These are phyloP conservation scores for Leccinum arenicola DNA, from an alignment of 768 basidiomycete species.

Conservation along the genomic window DNA sequence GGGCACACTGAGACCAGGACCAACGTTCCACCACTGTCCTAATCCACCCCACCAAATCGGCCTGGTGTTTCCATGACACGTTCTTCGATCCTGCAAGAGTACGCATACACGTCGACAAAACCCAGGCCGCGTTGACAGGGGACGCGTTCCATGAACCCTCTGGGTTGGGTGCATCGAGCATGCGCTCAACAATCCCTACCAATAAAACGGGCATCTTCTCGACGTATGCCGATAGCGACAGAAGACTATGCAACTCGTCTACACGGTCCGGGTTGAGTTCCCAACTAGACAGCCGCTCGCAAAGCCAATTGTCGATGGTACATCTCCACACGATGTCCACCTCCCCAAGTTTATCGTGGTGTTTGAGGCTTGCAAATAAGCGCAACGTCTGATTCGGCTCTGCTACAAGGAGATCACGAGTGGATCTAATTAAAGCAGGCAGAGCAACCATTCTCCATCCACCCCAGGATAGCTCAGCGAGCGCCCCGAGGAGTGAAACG, in stretches of 20 bases:
- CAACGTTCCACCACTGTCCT: slow-evolving; percentile 16
- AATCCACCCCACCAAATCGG: slow-evolving; percentile 52
- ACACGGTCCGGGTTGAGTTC: slow-evolving; percentile 40
- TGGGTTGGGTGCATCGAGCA: slow-evolving; percentile 7
- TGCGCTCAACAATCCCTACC: slow-evolving; percentile 18
- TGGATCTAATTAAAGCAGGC: slow-evolving; percentile 54
- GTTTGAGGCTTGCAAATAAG: slow-evolving; percentile 49
- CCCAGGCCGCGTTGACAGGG: slow-evolving; percentile 48
- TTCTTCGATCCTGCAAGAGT: slow-evolving; percentile 40
- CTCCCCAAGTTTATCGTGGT: slow-evolving; percentile 49
- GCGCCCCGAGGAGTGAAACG: slow-evolving; percentile 52
- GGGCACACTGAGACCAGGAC: slow-evolving; percentile 44
- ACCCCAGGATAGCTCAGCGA: slow-evolving; percentile 67
- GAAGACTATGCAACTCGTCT: slow-evolving; percentile 17
- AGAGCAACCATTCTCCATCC: slow-evolving; percentile 74
- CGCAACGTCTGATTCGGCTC: slow-evolving; percentile 44
- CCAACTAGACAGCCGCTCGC: slow-evolving; percentile 42
- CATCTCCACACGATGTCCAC: slow-evolving; percentile 60
- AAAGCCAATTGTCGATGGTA: slow-evolving; percentile 49
- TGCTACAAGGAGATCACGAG: slow-evolving; percentile 42
- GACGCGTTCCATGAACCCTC: slow-evolving; percentile 34
- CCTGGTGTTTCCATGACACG: slow-evolving; percentile 44
- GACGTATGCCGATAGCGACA: slow-evolving; percentile 31
- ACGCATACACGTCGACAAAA: slow-evolving; percentile 58
- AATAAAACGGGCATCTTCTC: slow-evolving; percentile 43